Percentiles rank a stretch among this genome's conserved stretches.
These are phyloP conservation scores for Udeniomyces megalosporus DNA, from an alignment of 768 basidiomycete species.

Conservation along the genomic window DNA sequence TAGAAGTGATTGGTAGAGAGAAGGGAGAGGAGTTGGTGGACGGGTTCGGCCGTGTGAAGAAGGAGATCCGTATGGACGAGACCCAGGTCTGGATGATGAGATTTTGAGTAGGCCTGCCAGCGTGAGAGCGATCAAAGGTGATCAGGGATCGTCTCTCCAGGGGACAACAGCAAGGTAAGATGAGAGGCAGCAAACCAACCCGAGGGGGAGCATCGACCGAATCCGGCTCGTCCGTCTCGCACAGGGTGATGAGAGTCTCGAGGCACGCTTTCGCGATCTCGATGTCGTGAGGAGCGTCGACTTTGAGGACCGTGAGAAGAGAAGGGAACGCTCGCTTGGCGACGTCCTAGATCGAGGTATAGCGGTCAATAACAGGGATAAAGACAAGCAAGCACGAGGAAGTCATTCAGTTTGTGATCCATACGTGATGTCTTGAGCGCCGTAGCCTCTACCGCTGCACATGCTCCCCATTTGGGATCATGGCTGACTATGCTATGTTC, in stretches of 20 bases:
- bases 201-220: no score
- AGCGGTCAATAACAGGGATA: no score
- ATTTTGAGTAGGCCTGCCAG: neutral
- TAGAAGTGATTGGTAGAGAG: conserved; percentile 66
- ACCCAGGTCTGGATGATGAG: conserved; percentile 38
- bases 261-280: conserved; percentile 85
- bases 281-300: conserved; percentile 70
- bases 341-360: conserved; percentile 43
- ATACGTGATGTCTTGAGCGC: no score
- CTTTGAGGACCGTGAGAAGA: conserved; percentile 59
- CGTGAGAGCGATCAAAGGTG: neutral
- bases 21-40: conserved; percentile 60
- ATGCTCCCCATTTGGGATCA: no score
- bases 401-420: no score
- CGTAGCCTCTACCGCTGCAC: no score
- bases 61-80: conserved; percentile 69
- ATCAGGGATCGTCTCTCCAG: neutral
- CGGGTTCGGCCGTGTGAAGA: conserved; percentile 47
- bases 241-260: conserved; percentile 72
- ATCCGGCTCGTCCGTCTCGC: conserved; percentile 42
- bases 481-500: no score
- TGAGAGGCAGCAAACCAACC: no score
- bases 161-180: neutral
- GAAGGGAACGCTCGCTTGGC: conserved; percentile 60
- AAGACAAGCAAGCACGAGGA: neutral